Evolutionary conservation across 2,329 filamentous ascomycete species (phyloP), one percentile per base, ranked within the genome.

Genomic region (Metarhizium robertsii): DNA sequence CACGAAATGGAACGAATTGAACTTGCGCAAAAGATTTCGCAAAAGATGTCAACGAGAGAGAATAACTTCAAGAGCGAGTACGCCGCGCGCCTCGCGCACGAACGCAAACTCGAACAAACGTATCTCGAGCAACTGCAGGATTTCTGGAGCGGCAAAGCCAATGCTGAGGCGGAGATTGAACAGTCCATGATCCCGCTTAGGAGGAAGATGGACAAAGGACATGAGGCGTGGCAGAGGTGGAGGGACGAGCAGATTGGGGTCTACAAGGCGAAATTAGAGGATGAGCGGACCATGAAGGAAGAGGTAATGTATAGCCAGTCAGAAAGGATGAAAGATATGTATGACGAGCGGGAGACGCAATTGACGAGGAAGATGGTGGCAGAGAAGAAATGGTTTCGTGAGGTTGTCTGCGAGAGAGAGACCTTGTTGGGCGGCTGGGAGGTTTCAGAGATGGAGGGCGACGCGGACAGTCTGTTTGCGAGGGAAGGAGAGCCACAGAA

Each of bases 351-450:
- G 48, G 64, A 66, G 50, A 61, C 60, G 16, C 71, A 70, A 16
- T 63, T 71, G 29, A 57, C 59, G 43, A 66, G 60, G 52, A 69
- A 67, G 34, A 70, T 70, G 50, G 61, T 60, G 6, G 76, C 75
- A 0, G 78, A 82, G 67, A 64, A 69, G 55, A 69, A 65, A 55
- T 83, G 80, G 79, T 64, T 75, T 29, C 66, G 68, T 40, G 69
- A 71, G 46, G 73, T 80, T 3, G 59, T 73, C 5, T 63, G 70
- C 6, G 79, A 80, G 64, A 70, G 78, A 11, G 63, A 61, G 34
- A 67, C 64, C 42, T 62, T 80, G 59, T 64, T 83, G 50, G 65
- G 57, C 6, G 72, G 71, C 34, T 65, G 70, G 62, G 72, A 78
- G 62, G 54, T 60, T 14, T 65, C 71, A 2, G 78, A 80, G 66